Conservation (phyloP, 805 yeast species). For the Sugiyamaella americana region DNA sequence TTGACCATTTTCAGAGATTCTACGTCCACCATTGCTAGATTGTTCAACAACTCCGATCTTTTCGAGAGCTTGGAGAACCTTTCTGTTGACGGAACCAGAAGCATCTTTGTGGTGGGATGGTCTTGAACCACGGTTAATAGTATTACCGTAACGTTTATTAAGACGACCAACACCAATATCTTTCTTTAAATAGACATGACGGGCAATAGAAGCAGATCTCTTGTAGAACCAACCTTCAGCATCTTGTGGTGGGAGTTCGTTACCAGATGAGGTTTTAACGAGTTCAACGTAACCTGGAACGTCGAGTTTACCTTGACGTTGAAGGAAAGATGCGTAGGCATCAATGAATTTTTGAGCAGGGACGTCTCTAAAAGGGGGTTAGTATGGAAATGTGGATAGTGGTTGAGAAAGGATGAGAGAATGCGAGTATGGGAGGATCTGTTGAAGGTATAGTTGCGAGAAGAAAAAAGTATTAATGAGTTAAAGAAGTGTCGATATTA, state of each 20-base stretch:
- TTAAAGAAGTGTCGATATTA: too few species aligned
- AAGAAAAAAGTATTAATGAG: too few species aligned
- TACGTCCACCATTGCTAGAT: slow-evolving; percentile 98
- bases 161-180: slow-evolving; percentile 98
- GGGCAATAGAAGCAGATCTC: slow-evolving; percentile 99
- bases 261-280: slow-evolving; percentile 98
- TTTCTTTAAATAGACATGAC: slow-evolving; percentile 99
- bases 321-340: slow-evolving; percentile 99
- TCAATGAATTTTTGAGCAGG: slow-evolving; percentile 99
- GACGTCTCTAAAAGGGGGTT: slow-evolving; percentile 72
- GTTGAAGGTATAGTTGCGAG: too few species aligned
- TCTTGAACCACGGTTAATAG: slow-evolving; percentile 97
- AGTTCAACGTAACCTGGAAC: slow-evolving; percentile 99
- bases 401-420: too few species aligned
- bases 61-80: slow-evolving; percentile 95
- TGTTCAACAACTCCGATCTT: slow-evolving; percentile 96
- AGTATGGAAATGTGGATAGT: too few species aligned
- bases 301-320: slow-evolving; percentile 99
- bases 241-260: slow-evolving; percentile 99
- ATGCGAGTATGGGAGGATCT: too few species aligned
- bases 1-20: slow-evolving; percentile 98
- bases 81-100: slow-evolving; percentile 99
- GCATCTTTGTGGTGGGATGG: slow-evolving; percentile 99
- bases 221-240: slow-evolving; percentile 99
- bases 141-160: slow-evolving; percentile 99